A percentile compares a stretch with the other conserved stretches of the same genome.
Conservation (phyloP, 441 rosid genomes). For the Corymbia calophylla region DNA sequence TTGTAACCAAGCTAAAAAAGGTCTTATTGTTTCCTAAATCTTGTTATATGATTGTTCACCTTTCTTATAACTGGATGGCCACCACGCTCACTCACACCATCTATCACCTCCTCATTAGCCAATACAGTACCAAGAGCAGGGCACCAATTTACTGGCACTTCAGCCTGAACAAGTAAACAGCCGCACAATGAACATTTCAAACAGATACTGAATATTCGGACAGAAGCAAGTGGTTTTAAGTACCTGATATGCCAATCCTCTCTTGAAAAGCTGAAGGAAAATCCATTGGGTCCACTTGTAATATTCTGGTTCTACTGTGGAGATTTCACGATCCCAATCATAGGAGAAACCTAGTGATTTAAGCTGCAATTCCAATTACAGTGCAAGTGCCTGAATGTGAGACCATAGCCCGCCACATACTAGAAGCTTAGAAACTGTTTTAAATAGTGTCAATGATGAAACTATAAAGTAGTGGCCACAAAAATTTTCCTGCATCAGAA, state of each 20-base stretch:
- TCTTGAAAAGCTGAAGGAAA: constrained; percentile 89
- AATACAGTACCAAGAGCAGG: constrained; percentile 98
- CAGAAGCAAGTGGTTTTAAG: neutral
- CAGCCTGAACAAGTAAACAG: constrained; percentile 51
- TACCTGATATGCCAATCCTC: constrained; percentile 98
- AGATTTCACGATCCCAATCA: constrained; percentile 96
- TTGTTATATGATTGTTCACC: constrained; percentile 28
- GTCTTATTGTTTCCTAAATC: neutral
- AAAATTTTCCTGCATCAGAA: neutral
- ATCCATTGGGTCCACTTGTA: constrained; percentile 99
- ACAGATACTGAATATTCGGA: constrained; percentile 5
- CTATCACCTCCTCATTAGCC: constrained; percentile 98
- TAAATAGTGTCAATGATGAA: neutral
- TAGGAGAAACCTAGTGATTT: constrained; percentile 90
- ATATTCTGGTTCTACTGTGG: constrained; percentile 85
- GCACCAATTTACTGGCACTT: constrained; percentile 98
- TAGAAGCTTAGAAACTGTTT: neutral
- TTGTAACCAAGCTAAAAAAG: constrained; percentile 1
- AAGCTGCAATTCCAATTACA: constrained; percentile 44
- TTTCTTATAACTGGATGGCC: constrained; percentile 94
- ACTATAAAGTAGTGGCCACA: neutral
- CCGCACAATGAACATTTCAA: neutral
- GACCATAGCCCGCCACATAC: neutral
- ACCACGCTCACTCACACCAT: constrained; percentile 98
- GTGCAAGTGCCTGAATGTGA: neutral